Base-by-base conservation (phyloP, 768 basidiomycete species). In the Auricularia heimuer region DNA sequence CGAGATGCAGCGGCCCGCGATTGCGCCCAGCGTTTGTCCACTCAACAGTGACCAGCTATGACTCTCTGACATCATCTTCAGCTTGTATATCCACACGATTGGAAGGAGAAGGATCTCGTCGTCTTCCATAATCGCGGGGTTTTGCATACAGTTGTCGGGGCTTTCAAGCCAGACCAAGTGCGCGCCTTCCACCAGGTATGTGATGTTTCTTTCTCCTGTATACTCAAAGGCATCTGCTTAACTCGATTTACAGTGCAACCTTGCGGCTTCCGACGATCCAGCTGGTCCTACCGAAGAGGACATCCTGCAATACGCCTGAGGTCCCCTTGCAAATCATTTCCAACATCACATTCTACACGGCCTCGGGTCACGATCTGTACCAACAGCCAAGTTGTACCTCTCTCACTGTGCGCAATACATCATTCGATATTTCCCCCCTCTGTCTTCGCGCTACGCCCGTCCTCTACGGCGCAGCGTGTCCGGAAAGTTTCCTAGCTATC, bases 61-160 rank as follows among this genome's bases (percentile, higher is more conserved):
- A 24, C 54, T 69, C 4, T 61, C 54, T 62, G 34, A 29, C 58
- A 33, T 54, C 16, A 54, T 60, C 47, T 51, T 62, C 68, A 89
- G 84, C 79, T 91, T 34, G 86, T 96, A 37, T 96, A 95, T 74
- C 87, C 92, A 0, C 92, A 94, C 70, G 90, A 94, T 70, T 95
- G 94, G 80, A 74, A 77, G 42, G 84, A 84, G 71, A 83, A 84
- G 42, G 90, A 93, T 69, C 80, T 94, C 21, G 85, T 92, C 3
- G 73, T 95, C 36, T 94, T 95, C 82, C 89, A 94, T 73, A 94
- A 94, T 75, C 83, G 90, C 7, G 90, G 90, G 10, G 79, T 91
- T 10, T 75, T 92, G 51, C 92, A 94, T 70, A 82, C 87, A 3
- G 91, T 94, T 62, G 86, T 88, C 16, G 88, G 88, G 33, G 84